Evolutionary conservation across 2,329 filamentous ascomycete species (phyloP).

Genomic region (Pseudopithomyces chartarum): DNA sequence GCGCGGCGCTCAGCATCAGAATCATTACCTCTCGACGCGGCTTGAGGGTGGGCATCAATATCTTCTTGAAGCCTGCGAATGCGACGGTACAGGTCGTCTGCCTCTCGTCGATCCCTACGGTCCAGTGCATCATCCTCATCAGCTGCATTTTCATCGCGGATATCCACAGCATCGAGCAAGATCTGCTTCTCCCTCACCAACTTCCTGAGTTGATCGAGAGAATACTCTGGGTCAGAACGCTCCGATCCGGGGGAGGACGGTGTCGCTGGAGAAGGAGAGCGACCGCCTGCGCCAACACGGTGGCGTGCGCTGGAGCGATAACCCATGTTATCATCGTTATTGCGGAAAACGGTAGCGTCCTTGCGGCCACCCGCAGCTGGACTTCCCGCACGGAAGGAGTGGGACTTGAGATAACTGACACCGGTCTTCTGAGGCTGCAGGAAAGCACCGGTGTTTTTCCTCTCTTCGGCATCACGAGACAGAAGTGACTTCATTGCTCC

Average conservation of each 20-base stretch:
- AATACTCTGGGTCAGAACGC: constrained; percentile 73
- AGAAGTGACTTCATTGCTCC: constrained; percentile 90
- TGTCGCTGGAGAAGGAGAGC: constrained; percentile 81
- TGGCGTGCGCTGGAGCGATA: constrained; percentile 94
- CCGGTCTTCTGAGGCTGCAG: constrained; percentile 94
- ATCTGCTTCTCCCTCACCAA: constrained; percentile 94
- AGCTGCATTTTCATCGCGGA: constrained; percentile 84
- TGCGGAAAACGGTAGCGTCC: constrained; percentile 95
- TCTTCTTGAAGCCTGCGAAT: constrained; percentile 92
- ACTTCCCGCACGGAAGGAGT: constrained; percentile 78
- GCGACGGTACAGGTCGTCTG: constrained; percentile 90
- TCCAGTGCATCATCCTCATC: constrained; percentile 95
- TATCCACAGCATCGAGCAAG: constrained; percentile 93
- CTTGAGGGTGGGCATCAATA: constrained; percentile 88
- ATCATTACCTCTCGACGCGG: constrained; percentile 65
- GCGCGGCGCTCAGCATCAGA: constrained; percentile 86
- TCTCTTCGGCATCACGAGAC: constrained; percentile 83
- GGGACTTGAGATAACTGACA: constrained; percentile 96
- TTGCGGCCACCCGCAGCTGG: constrained; percentile 71
- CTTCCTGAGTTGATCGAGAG: constrained; percentile 86
- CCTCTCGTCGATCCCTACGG: constrained; percentile 85
- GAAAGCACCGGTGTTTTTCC: constrained; percentile 87
- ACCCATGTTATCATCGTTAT: constrained; percentile 87
- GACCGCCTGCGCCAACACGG: constrained; percentile 69
- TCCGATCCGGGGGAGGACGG: constrained; percentile 58